Base-by-base conservation (phyloP, 768 basidiomycete species). In the Suillus lakei region DNA sequence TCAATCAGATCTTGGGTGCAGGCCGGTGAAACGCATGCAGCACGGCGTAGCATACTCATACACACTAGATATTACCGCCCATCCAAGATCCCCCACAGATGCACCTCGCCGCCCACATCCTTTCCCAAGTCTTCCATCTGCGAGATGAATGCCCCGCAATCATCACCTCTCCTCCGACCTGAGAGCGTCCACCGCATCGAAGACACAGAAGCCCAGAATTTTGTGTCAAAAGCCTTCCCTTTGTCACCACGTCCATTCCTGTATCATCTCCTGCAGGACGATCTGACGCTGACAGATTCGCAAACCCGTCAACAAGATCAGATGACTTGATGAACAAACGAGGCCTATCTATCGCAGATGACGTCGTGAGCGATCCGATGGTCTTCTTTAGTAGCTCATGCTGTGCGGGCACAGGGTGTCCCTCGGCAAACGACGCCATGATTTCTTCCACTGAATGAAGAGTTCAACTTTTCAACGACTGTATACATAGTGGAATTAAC, bases 11-110 rank as follows among this genome's bases (percentile, higher is more conserved):
- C 26, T 6, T 3, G 55, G 26, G 58, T 41, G 5, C n/a, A n/a
- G n/a, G n/a, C 36, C 9, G 39, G 46, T 46, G n/a, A 46, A 46
- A 46, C n/a, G 46, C n/a, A 46, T 10, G 44, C 28, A 23, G 50
- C 23, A 13, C 28, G 34, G 23, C 21, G 51, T 30, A 4, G 38
- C 10, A 8, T 9, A 18, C n/a, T n/a, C 61, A 62, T 62, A 10
- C n/a, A 15, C 8, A 26, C 43, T 64, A 77, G 18, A 50, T 4
- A 23, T 68, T 68, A 38, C 69, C 72, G 32, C 32, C 70, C 46
- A 70, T 67, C 92, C 91, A 93, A 12, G 75, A 70, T 12, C 92
- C 92, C 32, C 90, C 90, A 76, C 92, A 94, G 23, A 93, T 80
- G 74, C 92, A 94, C 30, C 82, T 82, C 28, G 70, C 73, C 38